Base-by-base conservation (phyloP, 768 basidiomycete species). In the Russula earlei region DNA sequence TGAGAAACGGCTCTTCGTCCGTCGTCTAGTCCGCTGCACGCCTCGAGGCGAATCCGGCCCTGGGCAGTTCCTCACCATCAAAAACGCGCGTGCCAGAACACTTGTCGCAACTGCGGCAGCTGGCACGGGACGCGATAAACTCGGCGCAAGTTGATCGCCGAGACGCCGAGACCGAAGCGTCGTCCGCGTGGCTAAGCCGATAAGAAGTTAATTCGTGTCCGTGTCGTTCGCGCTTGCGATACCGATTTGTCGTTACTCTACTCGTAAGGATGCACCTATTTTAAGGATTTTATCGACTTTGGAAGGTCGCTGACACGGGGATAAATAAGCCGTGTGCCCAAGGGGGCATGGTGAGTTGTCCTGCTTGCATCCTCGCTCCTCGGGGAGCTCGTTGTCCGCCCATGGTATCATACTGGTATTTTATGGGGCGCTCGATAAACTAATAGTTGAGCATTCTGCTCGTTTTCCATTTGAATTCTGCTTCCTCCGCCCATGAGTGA, bases 31-130 rank as follows among this genome's bases (percentile, higher is more conserved):
- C 49, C 6, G 49, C 45, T 15, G 49, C 55, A 15, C 49, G 55
- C 15, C 55, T 59, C 7, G 55, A 56, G 43, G 31, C 55, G 15
- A 46, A 58, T 6, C 52, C 52, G 5, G 34, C 19, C 22, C 36
- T 49, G 27, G 57, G 27, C 52, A 38, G 46, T 36, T 49, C 34
- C 12, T 58, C 57, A 9, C 47, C 36, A 36, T 58, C 57, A n/a
- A 49, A 44, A 5, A 58, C 57, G 14, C 41, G 20, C n/a, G 27
- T 42, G 10, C 57, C 52, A 33, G 52, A 58, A 31, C 47, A 53
- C 25, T 14, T 49, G 34, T 19, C 52, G 11, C 25, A 31, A n/a
- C n/a, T 54, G 41, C 52, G 57, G n/a, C 20, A 54, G 47, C 57
- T 58, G 41, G 57, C 57, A 6, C 57, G 42, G 27, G 57, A 58